Evolutionary conservation across 169 alveolate species (phyloP).

Genomic region (Cryptosporidium felis): DNA sequence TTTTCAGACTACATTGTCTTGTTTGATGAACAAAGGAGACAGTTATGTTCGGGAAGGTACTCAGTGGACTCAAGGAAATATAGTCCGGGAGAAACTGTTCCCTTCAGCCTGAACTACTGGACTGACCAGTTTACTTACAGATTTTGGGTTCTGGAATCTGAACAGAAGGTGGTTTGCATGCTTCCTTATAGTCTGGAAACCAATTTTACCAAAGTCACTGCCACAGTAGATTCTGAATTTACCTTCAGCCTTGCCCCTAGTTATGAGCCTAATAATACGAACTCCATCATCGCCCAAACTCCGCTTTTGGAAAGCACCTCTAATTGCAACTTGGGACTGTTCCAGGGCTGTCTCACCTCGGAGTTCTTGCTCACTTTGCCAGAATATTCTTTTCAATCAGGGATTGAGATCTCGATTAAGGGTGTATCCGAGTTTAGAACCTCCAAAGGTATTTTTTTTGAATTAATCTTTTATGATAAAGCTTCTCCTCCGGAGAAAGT

Average conservation of each 20-base stretch:
- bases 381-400: constrained; percentile 1
- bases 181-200: constrained; percentile 30
- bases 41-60: constrained; percentile 57
- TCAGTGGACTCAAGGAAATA: constrained; percentile 1
- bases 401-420: neutral
- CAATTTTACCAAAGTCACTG: constrained; percentile 13
- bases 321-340: constrained; percentile 5
- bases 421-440: neutral
- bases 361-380: constrained; percentile 22
- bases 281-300: constrained; percentile 13
- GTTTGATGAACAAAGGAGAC: constrained; percentile 5
- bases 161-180: constrained; percentile 47
- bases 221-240: constrained; percentile 42
- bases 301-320: neutral
- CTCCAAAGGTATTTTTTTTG: constrained; percentile 16
- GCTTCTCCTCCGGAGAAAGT: neutral
- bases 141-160: constrained; percentile 50
- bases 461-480: constrained; percentile 23
- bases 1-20: constrained; percentile 35
- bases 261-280: constrained; percentile 49
- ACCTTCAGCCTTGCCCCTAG: neutral
- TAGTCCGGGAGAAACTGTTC: neutral
- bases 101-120: constrained; percentile 53
- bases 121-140: constrained; percentile 31
- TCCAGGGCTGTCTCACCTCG: constrained; percentile 15